Percentiles rank a stretch among this genome's conserved stretches.
phyloP scores from a whole-genome alignment of 345 rosid species.

The Brassica incana region DNA sequence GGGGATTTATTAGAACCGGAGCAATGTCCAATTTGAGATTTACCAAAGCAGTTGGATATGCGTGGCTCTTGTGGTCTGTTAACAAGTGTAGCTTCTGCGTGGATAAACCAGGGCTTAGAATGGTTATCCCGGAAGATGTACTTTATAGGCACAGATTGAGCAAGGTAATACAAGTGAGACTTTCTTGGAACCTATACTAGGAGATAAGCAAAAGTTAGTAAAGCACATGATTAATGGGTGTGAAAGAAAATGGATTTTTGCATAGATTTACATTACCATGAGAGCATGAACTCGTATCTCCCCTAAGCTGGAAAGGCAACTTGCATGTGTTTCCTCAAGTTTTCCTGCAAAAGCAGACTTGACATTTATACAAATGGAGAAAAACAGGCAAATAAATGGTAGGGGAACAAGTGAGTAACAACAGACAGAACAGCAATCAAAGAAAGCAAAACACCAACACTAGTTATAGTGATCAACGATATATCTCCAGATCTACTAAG shows the following conservation, averaged over 20 bases:
- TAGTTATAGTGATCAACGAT: neutral
- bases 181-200: slow-evolving; percentile 29
- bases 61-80: slow-evolving; percentile 15
- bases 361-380: neutral
- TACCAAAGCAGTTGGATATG: neutral
- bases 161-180: slow-evolving; percentile 23
- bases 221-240: neutral
- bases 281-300: slow-evolving; percentile 50
- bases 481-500: neutral
- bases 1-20: neutral
- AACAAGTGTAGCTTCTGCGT: slow-evolving; percentile 28
- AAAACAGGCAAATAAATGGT: neutral
- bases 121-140: slow-evolving; percentile 23
- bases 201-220: neutral
- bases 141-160: slow-evolving; percentile 23
- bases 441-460: neutral
- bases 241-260: neutral
- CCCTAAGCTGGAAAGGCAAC: slow-evolving; percentile 34
- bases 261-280: slow-evolving; percentile 46
- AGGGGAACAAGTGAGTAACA: neutral
- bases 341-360: slow-evolving; percentile 47
- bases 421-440: neutral
- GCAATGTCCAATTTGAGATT: neutral
- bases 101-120: slow-evolving; percentile 34
- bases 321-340: slow-evolving; percentile 51